Base-by-base conservation (phyloP, 495 filamentous ascomycete species). In the Penicillium desertorum region DNA sequence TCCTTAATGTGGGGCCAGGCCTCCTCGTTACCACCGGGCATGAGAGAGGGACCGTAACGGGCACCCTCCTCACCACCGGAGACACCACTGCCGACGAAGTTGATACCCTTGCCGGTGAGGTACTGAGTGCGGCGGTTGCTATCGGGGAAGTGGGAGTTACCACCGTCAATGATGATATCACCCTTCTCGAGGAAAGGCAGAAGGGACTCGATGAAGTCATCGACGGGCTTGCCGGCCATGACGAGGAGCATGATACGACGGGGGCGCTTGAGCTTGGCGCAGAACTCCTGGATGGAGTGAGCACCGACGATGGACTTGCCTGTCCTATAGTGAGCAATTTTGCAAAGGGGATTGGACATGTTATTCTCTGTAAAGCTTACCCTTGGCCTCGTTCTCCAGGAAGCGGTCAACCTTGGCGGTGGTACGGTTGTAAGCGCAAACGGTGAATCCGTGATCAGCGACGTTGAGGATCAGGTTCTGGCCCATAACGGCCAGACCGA, bases 1-100 rank as follows among this genome's bases (percentile, higher is more conserved):
- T 97, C 92, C 86, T 98, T 98, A 80, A 98, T 92, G 78, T 89
- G 86, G 54, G 94, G 95, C 94, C 94, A 98, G 39, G 94, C 94
- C 71, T 89, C 90, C 82, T 97, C 92, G 77, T 96, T 89, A 74
- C 94, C 94, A 81, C 94, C 94, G 54, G 94, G 94, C 94, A 98
- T 98, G 74, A 98, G 79, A 61, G 92, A 96, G 63, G 94, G 94
- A 37, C 94, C 94, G 72, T 92, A 96, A 60, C 94, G 88, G 66
- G 94, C 94, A 83, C 94, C 94, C 83, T 98, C 94, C 83, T 98
- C 94, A 81, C 94, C 94, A 77, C 94, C 94, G 56, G 94, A 98
- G 57, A 98, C 94, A 86, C 94, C 94, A 69, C 88, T 88, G 68
- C 94, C 94, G 72, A 98, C 93, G 75, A 96, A 98, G 66, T 89